Percentiles rank a stretch among this genome's conserved stretches.
Evolutionary conservation across 176 grass and related monocot genomes (phyloP).

Genomic region (Paspalum vaginatum): DNA sequence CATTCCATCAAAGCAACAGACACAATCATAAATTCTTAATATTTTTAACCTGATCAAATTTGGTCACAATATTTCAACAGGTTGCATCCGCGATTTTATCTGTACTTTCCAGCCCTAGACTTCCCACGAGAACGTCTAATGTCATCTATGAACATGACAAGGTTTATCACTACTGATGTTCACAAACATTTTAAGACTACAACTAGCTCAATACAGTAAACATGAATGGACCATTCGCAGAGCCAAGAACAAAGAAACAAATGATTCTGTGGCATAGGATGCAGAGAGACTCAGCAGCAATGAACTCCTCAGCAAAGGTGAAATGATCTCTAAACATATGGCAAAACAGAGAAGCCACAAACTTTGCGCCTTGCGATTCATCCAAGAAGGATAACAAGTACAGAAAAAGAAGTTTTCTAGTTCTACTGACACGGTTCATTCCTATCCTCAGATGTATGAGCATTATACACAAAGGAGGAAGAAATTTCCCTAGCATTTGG

Average conservation of each 20-base stretch:
- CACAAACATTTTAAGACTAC: neutral
- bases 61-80: neutral
- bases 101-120: neutral
- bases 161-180: constrained; percentile 12
- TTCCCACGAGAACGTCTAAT: neutral
- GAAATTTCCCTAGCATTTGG: constrained; percentile 44
- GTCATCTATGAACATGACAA: neutral
- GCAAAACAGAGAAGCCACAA: constrained; percentile 35
- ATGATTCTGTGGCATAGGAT: neutral
- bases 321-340: constrained; percentile 28
- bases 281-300: constrained; percentile 5
- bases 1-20: neutral
- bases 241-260: neutral
- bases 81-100: neutral
- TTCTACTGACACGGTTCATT: constrained; percentile 24
- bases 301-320: constrained; percentile 2
- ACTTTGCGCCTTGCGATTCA: constrained; percentile 36
- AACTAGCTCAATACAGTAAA: constrained; percentile 2
- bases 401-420: constrained; percentile 33
- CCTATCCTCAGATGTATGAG: constrained; percentile 32
- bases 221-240: neutral
- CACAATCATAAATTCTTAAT: neutral
- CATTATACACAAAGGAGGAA: constrained; percentile 44
- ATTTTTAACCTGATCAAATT: neutral
- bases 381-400: constrained; percentile 36